phyloP scores from a whole-genome alignment of 139 green algal species.

The Chloropicon primus region DNA sequence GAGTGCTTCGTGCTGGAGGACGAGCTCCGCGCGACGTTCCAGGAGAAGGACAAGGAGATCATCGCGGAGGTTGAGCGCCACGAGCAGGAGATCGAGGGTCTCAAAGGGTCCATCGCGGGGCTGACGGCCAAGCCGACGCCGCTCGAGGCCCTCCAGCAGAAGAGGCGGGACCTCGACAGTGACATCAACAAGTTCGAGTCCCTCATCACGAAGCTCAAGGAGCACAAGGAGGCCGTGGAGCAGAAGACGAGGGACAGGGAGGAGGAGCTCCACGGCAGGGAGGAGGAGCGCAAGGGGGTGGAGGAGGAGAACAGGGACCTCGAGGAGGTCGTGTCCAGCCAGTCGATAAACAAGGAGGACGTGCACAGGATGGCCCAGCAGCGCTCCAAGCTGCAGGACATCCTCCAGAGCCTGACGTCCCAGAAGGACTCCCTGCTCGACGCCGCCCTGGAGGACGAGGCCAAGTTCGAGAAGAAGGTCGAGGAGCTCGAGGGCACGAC shows the following conservation, averaged over 20 bases:
- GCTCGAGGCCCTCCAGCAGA: constrained; percentile 33
- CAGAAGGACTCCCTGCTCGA: constrained; percentile 33
- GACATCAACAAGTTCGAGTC: constrained; percentile 44
- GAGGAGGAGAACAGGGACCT: constrained; percentile 32
- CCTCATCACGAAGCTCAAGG: constrained; percentile 10
- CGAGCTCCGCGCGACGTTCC: constrained; percentile 3
- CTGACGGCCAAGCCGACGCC: constrained; percentile 40
- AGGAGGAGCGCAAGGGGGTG: constrained; percentile 24
- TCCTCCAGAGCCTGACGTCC: constrained; percentile 30
- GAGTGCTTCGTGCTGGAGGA: constrained; percentile 40
- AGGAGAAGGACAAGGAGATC: background rate
- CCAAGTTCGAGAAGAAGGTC: constrained; percentile 29
- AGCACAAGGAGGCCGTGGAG: background rate
- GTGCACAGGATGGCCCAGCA: constrained; percentile 65
- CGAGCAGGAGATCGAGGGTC: background rate
- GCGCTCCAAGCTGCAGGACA: constrained; percentile 45
- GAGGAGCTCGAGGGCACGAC: constrained; percentile 1
- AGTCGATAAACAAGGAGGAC: constrained; percentile 56
- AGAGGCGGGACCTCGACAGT: constrained; percentile 19
- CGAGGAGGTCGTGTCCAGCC: constrained; percentile 27
- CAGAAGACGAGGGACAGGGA: constrained; percentile 14
- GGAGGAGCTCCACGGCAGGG: constrained; percentile 22
- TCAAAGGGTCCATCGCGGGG: constrained; percentile 21
- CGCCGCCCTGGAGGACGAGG: background rate
- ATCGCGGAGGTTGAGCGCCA: background rate